Evolutionary conservation across 2,329 filamentous ascomycete species (phyloP).

Genomic region (Colletotrichum neosansevieriae): DNA sequence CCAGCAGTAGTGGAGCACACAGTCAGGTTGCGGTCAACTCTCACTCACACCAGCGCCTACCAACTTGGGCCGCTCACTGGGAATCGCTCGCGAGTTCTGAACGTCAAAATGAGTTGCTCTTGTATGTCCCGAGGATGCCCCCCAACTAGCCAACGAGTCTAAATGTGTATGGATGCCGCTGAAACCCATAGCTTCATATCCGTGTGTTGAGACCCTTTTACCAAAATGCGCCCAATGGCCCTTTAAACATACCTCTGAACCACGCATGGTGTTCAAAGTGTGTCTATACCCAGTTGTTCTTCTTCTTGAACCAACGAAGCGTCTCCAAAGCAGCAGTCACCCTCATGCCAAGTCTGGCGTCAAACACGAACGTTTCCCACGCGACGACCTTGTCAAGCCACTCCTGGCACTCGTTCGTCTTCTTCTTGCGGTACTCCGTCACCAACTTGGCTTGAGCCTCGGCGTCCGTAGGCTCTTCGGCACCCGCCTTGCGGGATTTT

Average conservation of each 20-base stretch:
- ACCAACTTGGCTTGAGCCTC: conserved; percentile 45
- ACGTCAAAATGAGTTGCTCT: conserved; percentile 19
- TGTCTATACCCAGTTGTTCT: conserved; percentile 49
- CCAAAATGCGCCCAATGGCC: conserved; percentile 16
- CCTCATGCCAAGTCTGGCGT: conserved; percentile 80
- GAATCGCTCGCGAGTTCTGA: neutral
- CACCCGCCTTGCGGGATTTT: conserved; percentile 42
- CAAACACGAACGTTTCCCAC: conserved; percentile 80
- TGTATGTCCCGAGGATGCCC: conserved; percentile 24
- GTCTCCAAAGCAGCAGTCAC: conserved; percentile 78
- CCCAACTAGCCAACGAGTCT: conserved; percentile 22
- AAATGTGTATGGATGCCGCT: conserved; percentile 17
- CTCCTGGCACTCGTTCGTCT: conserved; percentile 71
- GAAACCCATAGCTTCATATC: conserved; percentile 5
- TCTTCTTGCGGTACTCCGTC: conserved; percentile 56
- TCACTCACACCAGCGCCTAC: too few relatives aligned
- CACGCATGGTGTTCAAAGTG: too few relatives aligned
- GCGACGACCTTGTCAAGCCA: conserved; percentile 75
- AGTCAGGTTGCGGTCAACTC: too few relatives aligned
- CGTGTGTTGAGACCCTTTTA: neutral
- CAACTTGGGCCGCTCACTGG: too few relatives aligned
- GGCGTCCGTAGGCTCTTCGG: conserved; percentile 48
- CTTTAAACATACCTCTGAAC: neutral
- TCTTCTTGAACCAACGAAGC: conserved; percentile 65
- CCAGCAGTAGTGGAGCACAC: too few relatives aligned